Evolutionary conservation across 208 protist species (phyloP).

Genomic region (Trypanosoma avium): DNA sequence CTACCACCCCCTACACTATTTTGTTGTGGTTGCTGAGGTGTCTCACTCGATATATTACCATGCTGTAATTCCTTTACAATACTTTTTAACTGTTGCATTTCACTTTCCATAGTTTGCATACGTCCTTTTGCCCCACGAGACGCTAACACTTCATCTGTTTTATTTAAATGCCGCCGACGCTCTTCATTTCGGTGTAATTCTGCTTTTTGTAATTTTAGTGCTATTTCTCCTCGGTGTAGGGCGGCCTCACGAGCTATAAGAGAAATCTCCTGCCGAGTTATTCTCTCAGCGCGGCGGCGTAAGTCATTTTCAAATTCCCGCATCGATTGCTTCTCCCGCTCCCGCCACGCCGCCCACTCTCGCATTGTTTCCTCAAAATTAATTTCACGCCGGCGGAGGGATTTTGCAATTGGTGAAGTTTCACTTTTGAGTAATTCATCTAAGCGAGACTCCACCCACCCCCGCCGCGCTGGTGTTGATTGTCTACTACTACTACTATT

Average conservation of each 20-base stretch:
- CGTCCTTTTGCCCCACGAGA: neutral
- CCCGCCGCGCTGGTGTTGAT: neutral
- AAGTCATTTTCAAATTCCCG: neutral
- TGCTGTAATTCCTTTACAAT: neutral
- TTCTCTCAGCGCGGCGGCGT: neutral
- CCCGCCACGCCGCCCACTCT: conserved; percentile 4
- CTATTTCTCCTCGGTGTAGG: neutral
- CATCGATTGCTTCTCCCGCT: neutral
- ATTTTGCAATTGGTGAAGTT: neutral
- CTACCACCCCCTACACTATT: too few species aligned
- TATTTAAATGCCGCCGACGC: neutral
- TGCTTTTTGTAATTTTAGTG: neutral
- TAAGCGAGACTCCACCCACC: neutral
- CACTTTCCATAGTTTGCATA: neutral
- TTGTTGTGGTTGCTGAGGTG: neutral
- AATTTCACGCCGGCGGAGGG: neutral
- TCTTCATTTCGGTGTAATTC: neutral
- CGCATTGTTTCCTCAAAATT: neutral
- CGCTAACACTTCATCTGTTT: neutral
- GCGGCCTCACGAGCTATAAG: neutral
- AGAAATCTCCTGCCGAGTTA: neutral
- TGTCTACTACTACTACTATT: too few species aligned
- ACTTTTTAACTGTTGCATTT: neutral
- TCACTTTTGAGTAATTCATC: neutral
- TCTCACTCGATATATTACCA: neutral